These are phyloP conservation scores for Jamesozyma hellenica DNA, from an alignment of 805 yeast species.

Conservation along the genomic window DNA sequence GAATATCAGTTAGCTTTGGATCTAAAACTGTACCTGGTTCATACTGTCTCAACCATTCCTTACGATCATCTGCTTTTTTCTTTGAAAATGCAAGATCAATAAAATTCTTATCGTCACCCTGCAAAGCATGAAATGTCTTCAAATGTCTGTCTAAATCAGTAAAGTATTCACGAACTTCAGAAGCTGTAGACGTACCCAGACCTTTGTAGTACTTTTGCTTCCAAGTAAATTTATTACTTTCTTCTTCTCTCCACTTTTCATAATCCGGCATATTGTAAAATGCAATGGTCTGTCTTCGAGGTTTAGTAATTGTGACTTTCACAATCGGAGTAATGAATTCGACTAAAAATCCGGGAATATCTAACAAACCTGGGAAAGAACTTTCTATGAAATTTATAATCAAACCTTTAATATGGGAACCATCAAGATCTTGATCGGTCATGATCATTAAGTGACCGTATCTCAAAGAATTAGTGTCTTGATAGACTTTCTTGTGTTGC, in stretches of 20 bases:
- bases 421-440: constrained; percentile 99
- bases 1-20: constrained; percentile 63
- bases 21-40: constrained; percentile 89
- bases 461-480: constrained; percentile 62
- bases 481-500: constrained; percentile 82
- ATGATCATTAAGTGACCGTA: constrained; percentile 97
- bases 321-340: constrained; percentile 96
- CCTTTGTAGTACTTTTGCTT: constrained; percentile 95
- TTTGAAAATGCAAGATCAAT: constrained; percentile 93
- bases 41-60: constrained; percentile 89
- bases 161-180: constrained; percentile 83
- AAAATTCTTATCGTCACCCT: constrained; percentile 62
- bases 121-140: constrained; percentile 73
- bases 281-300: constrained; percentile 49
- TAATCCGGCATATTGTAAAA: constrained; percentile 95
- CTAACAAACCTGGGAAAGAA: constrained; percentile 86
- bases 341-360: constrained; percentile 80
- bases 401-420: constrained; percentile 93
- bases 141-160: constrained; percentile 74
- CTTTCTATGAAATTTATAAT: constrained; percentile 87
- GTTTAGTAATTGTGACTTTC: constrained; percentile 68
- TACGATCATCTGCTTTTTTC: constrained; percentile 92
- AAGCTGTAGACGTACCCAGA: constrained; percentile 84
- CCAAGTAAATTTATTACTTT: constrained; percentile 69
- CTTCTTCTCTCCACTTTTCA: constrained; percentile 83